phyloP scores from a whole-genome alignment of 352 stramenopile genomes.

The Phytophthora sp. region DNA sequence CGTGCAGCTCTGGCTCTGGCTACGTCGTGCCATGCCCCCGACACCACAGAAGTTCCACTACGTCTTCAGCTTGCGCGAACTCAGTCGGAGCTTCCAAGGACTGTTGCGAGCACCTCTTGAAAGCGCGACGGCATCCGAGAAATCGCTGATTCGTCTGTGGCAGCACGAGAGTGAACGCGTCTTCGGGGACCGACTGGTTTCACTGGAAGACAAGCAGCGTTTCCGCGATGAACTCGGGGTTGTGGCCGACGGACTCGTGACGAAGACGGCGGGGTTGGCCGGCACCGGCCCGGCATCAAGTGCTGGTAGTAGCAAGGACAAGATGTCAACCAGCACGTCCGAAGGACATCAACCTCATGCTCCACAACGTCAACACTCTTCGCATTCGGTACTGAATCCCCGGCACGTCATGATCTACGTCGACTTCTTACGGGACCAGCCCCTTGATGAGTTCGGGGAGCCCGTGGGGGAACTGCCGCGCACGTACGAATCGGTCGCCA shows the following conservation, averaged over 20 bases:
- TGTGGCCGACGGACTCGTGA: conserved; percentile 55
- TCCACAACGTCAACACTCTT: conserved; percentile 22
- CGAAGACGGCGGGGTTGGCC: conserved; percentile 7
- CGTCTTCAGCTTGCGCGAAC: conserved; percentile 80
- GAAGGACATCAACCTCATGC: background rate
- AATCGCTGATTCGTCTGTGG: conserved; percentile 74
- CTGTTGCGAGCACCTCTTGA: conserved; percentile 68
- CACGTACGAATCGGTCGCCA: conserved; percentile 76
- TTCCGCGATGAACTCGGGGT: conserved; percentile 63
- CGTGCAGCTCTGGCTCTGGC: conserved; percentile 73
- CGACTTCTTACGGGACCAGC: conserved; percentile 87
- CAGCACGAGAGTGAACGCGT: conserved; percentile 86
- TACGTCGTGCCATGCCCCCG: conserved; percentile 70
- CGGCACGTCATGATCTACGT: conserved; percentile 57
- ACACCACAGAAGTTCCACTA: conserved; percentile 88
- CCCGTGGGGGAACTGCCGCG: conserved; percentile 81
- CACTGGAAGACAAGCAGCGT: conserved; percentile 70
- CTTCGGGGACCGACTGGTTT: conserved; percentile 80
- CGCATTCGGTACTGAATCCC: conserved; percentile 13
- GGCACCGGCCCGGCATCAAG: conserved; percentile 7
- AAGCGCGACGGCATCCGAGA: conserved; percentile 49
- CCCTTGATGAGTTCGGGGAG: conserved; percentile 85
- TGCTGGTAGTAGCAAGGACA: conserved; percentile 33
- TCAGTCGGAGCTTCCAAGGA: conserved; percentile 82
- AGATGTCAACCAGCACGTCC: conserved; percentile 3